Base-by-base conservation (phyloP, 371 early-diverging fungal species). In the Fennellomyces sp. region DNA sequence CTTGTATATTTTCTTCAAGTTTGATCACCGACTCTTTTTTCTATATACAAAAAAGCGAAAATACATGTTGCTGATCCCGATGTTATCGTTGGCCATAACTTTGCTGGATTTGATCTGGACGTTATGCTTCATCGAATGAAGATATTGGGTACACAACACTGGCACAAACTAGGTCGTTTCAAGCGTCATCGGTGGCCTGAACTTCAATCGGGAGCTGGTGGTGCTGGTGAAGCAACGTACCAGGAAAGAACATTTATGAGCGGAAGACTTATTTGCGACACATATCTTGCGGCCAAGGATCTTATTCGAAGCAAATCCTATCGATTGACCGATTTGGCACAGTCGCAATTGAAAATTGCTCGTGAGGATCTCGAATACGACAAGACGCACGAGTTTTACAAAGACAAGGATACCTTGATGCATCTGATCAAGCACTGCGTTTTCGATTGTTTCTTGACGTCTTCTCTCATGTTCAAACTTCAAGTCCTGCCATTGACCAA, bases 31-130 rank as follows among this genome's bases (percentile, higher is more conserved):
- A 11, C 48, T 38, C 49, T 26, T 39, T 47, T 8, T 31, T 52
- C 10, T 31, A 39, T 15, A 1, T 45, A 5, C 23, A 11, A 39
- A 21, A 11, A 74, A 64, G 94, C 95, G 4, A 76, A 81, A 17
- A 81, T 98, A 31, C 85, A 90, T 41, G 69, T 78, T 35, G 47
- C 69, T 15, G 99, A 99, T 66, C 98, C 98, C 0, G 99, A 99
- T 76, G 83, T 99, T 33, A 73, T 97, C 54, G 91, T 97, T n/a
- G 97, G 98, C 25, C 99, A 99, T 79, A 97, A 98, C 68, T 91
- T 97, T 76, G 78, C 92, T 53, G 95, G 94, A 8, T 94, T 96
- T 66, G 96, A 93, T 64, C 80, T 99, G 39, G 96, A 95, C 57
- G 90, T 97, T 8, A 75, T 99, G 3, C 72, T 98, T 47, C 92